Evolutionary conservation across 371 early-diverging fungal genomes (phyloP).

Genomic region (Circinella minor): DNA sequence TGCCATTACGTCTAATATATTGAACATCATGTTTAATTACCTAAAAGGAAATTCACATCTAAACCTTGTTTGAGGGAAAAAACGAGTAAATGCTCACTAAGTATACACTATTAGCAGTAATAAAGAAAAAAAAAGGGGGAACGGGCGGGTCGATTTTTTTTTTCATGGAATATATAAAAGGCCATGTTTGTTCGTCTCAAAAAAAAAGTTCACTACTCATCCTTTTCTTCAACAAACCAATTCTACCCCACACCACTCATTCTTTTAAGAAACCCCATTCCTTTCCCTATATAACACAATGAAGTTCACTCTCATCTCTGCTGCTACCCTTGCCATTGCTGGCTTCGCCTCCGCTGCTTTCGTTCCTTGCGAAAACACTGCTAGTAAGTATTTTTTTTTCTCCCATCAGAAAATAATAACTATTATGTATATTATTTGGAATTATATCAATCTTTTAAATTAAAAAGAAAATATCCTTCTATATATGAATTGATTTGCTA

Average conservation of each 20-base stretch:
- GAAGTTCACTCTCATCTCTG: slow-evolving; percentile 19
- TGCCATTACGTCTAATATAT: slow-evolving; percentile 13
- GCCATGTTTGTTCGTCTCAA: not conserved
- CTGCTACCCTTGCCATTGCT: slow-evolving; percentile 19
- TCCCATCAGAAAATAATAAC: no score
- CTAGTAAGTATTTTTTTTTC: not conserved
- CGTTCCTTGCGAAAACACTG: slow-evolving; percentile 1
- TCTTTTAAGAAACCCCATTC: slow-evolving; percentile 6
- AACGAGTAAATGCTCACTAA: not conserved
- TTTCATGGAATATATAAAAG: slow-evolving; percentile 1
- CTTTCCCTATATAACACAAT: slow-evolving; percentile 14
- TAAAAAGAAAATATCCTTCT: no score
- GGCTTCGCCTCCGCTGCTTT: slow-evolving; percentile 14
- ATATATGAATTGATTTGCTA: no score
- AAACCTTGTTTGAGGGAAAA: slow-evolving; percentile 1
- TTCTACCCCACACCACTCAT: slow-evolving; percentile 15
- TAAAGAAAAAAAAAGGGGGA: no score
- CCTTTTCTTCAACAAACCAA: not conserved
- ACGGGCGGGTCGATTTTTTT: no score
- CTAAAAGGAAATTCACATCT: slow-evolving; percentile 9
- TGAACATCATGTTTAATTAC: slow-evolving; percentile 16
- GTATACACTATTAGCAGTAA: not conserved
- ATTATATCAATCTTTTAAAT: no score
- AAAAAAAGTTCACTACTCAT: not conserved
- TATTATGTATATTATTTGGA: no score